Evolutionary conservation across 2,329 filamentous ascomycete species (phyloP).

Genomic region (Colletotrichum acutatum): DNA sequence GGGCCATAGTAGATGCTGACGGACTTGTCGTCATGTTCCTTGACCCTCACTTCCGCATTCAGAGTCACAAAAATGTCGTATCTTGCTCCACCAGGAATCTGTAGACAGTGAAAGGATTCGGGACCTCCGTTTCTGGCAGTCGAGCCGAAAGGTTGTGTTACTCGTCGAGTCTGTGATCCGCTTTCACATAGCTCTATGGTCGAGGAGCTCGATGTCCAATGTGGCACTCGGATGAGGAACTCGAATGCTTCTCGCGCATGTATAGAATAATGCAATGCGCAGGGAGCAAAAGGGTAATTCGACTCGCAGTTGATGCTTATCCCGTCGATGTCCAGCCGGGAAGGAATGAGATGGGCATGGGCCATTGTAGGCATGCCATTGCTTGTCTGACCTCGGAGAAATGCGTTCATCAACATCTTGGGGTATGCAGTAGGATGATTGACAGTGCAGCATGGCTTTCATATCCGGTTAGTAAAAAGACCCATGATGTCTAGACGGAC

Average conservation of each 20-base stretch:
- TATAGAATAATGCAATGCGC: conserved; percentile 41
- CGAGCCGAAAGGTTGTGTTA: neutral
- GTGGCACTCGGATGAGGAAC: conserved; percentile 40
- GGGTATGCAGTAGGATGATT: conserved; percentile 68
- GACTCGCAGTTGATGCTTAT: conserved; percentile 53
- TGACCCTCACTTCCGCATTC: conserved; percentile 36
- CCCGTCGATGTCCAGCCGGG: neutral
- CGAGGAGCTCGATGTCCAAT: conserved; percentile 30
- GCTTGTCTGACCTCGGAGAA: neutral
- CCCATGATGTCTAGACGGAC: neutral
- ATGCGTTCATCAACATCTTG: conserved; percentile 56
- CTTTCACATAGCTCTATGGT: neutral
- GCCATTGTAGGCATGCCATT: neutral
- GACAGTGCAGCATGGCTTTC: conserved; percentile 64
- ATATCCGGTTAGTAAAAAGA: too few species aligned
- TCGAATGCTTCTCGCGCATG: conserved; percentile 39
- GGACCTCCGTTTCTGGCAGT: neutral
- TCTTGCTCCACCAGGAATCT: conserved; percentile 13
- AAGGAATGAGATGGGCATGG: conserved; percentile 5
- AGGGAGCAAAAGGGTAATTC: conserved; percentile 51
- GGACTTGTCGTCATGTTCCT: conserved; percentile 45
- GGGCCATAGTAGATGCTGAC: conserved; percentile 55
- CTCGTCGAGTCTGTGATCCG: neutral
- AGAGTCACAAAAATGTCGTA: conserved; percentile 36
- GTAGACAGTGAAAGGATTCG: neutral